Evolutionary conservation across 2,329 filamentous ascomycete species (phyloP).

Genomic region (Purpureocillium lavendulum): DNA sequence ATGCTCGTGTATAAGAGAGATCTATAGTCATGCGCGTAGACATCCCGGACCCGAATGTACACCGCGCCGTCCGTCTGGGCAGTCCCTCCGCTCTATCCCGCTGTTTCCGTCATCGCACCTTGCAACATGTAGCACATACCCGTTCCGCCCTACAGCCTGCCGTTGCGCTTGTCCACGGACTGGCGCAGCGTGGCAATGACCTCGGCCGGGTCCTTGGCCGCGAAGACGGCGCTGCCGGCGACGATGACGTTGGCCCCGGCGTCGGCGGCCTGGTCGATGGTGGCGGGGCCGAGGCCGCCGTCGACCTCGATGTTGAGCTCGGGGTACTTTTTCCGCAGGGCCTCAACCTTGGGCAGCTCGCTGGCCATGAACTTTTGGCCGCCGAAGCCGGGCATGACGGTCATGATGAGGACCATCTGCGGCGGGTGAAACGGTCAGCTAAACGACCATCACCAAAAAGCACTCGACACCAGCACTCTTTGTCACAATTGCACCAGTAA

Average conservation of each 20-base stretch:
- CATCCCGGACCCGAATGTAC: no score
- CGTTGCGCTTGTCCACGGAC: slow-evolving; percentile 58
- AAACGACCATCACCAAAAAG: no score
- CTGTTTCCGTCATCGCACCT: no score
- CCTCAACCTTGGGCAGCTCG: slow-evolving; percentile 87
- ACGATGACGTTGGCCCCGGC: slow-evolving; percentile 98
- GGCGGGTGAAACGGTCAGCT: no score
- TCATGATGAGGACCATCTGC: slow-evolving; percentile 98
- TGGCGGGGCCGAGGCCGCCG: slow-evolving; percentile 78
- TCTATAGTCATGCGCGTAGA: no score
- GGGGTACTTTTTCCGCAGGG: slow-evolving; percentile 75
- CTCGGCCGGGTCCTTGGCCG: slow-evolving; percentile 76
- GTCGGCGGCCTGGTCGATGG: slow-evolving; percentile 88
- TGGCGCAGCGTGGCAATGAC: slow-evolving; percentile 77
- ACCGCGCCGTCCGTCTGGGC: no score
- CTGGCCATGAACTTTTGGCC: slow-evolving; percentile 98
- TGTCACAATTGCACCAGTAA: no score
- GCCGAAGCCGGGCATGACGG: slow-evolving; percentile 92
- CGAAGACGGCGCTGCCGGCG: slow-evolving; percentile 91
- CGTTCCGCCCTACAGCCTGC: slow-evolving; percentile 26
- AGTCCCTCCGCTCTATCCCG: no score
- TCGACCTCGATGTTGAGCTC: slow-evolving; percentile 96
- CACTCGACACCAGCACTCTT: no score
- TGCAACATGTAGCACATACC: no score
- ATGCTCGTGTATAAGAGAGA: no score